Evolutionary conservation across 495 filamentous ascomycete genomes (phyloP), one percentile per base, ranked within the genome.

Genomic region (Umbilicaria muhlenbergii): DNA sequence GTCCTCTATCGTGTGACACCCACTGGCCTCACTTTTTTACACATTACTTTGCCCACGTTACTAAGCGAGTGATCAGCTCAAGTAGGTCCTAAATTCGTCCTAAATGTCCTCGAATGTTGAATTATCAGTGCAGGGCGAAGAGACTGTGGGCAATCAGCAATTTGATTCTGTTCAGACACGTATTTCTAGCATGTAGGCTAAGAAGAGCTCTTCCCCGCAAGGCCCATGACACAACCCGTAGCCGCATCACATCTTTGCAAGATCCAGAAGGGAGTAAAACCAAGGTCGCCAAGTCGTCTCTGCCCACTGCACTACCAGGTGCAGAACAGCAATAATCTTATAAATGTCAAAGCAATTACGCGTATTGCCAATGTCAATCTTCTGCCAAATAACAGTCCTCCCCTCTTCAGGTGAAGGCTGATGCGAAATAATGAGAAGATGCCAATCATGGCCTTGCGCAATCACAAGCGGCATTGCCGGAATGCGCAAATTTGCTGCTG

Each of bases 391-490:
- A 13, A 44, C 32, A 32, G 31, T 50, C 31, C 46, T 47, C 19
- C 44, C n/a, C 39, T 31, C 51, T 41, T 48, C 41, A 17, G 21
- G 48, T 3, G 44, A 45, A n/a, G 15, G 15, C 12, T 19, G 16
- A 15, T 33, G 39, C 39, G 31, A 24, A 12, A 51, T 39, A 31
- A 51, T 44, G n/a, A 54, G 19, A 18, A 54, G 38, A 43, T 51
- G 51, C 51, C 48, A 53, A 34, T 54, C 44, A 33, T 54, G 48
- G n/a, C 51, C 51, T 38, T 54, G 49, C 12, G 41, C 49, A 45
- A 51, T 51, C 16, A 51, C 44, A 17, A 53, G 37, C 39, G 51
- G 51, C 11, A 54, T 32, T 7, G 48, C 48, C 3, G 51, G 36
- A 19, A 38, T 38, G 36, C 16, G 41, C 51, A 39, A 48, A n/a